A percentile compares a stretch with the other conserved stretches of the same genome.
Conservation (phyloP, 129 eudicot genomes). For the carrot (Daucus carota) region DH1_v3.0 NC_030383.2:44649501-44650000, state of each 20-base stretch:
- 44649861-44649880: constrained; percentile 22
- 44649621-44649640: constrained; percentile 38
- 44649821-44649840: background rate
- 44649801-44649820: constrained; percentile 30
- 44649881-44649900: constrained; percentile 25
- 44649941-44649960: constrained; percentile 62
- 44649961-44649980: constrained; percentile 92
- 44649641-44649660: constrained; percentile 7
- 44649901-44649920: constrained; percentile 74
- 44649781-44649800: constrained; percentile 26
- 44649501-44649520: no score
- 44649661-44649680: constrained; percentile 8
- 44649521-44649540: background rate
- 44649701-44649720: background rate
- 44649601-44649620: background rate
- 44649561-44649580: constrained; percentile 12
- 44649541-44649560: constrained; percentile 14
- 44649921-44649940: constrained; percentile 90
- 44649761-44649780: constrained; percentile 16
- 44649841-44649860: constrained; percentile 7
- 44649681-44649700: constrained; percentile 3
- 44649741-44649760: constrained; percentile 30
- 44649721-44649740: background rate
- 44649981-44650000: constrained; percentile 86
- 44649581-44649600: no score